Percentiles rank a stretch among this genome's conserved stretches.
These are phyloP conservation scores for Ophiostoma angusticollis DNA, from an alignment of 2,329 filamentous ascomycete genomes.

Conservation along the genomic window DNA sequence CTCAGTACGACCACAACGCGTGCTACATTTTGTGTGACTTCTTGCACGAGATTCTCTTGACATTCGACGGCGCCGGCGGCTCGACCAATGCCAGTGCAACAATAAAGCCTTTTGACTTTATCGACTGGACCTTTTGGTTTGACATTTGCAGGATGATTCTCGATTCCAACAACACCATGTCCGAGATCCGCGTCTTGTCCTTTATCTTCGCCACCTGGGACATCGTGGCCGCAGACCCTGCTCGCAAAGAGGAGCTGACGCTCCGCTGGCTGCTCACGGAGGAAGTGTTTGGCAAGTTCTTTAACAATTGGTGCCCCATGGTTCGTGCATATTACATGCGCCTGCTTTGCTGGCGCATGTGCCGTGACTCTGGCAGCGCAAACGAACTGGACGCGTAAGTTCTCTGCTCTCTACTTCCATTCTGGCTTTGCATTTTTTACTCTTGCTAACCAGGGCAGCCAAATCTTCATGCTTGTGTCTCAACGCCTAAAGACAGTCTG, in stretches of 20 bases:
- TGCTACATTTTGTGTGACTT: conserved; percentile 90
- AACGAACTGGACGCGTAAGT: conserved; percentile 55
- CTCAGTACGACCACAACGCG: conserved; percentile 67
- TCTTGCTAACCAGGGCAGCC: conserved; percentile 29
- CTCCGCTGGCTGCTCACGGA: conserved; percentile 63
- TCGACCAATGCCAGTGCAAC: conserved; percentile 6
- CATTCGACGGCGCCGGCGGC: conserved; percentile 30
- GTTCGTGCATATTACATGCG: conserved; percentile 88
- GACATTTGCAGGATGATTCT: conserved; percentile 68
- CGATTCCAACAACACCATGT: conserved; percentile 76
- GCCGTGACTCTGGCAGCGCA: conserved; percentile 56
- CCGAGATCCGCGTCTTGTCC: conserved; percentile 71
- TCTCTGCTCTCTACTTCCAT: background rate
- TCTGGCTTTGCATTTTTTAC: background rate
- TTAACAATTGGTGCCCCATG: conserved; percentile 95
- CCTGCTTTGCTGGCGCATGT: conserved; percentile 78
- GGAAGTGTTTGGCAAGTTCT: conserved; percentile 64
- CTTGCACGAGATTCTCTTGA: conserved; percentile 64
- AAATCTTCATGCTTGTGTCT: conserved; percentile 56
- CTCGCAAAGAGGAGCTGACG: conserved; percentile 58
- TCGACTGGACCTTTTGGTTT: conserved; percentile 80
- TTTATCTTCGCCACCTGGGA: conserved; percentile 76
- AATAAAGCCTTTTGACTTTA: conserved; percentile 25
- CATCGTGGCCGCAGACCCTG: conserved; percentile 50
- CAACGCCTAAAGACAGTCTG: conserved; percentile 59